These are phyloP conservation scores for Aaosphaeria arxii DNA, from an alignment of 2,329 filamentous ascomycete genomes.

Conservation along the genomic window DNA sequence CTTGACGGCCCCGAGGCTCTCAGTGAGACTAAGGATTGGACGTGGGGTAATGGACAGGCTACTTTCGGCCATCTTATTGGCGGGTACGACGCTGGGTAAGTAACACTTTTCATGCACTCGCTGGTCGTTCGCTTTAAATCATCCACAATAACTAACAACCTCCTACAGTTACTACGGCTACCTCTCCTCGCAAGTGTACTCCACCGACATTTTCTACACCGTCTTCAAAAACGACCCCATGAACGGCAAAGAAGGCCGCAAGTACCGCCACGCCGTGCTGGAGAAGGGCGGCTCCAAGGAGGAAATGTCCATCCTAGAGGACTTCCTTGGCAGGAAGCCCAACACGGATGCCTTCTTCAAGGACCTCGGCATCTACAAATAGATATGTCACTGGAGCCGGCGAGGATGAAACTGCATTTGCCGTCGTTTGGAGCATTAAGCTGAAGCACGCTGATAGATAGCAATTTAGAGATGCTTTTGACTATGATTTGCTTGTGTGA, in stretches of 20 bases:
- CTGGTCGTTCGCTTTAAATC: too few species aligned
- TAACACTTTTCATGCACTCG: too few species aligned
- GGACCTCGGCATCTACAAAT: constrained; percentile 59
- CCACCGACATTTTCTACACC: constrained; percentile 80
- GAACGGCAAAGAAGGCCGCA: constrained; percentile 68
- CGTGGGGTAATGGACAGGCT: constrained; percentile 75
- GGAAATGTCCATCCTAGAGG: constrained; percentile 75
- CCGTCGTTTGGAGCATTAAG: too few species aligned
- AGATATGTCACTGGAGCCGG: neutral
- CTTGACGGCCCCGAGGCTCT: constrained; percentile 70
- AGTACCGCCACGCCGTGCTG: constrained; percentile 75
- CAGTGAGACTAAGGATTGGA: constrained; percentile 48
- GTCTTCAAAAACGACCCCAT: constrained; percentile 78
- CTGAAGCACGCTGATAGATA: too few species aligned
- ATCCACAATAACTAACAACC: constrained; percentile 61
- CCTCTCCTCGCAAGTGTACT: constrained; percentile 71
- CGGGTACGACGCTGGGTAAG: constrained; percentile 72
- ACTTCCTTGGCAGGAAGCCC: constrained; percentile 74
- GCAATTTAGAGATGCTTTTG: too few species aligned
- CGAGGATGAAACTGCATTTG: too few species aligned
- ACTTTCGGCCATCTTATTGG: constrained; percentile 81
- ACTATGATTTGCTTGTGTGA: too few species aligned
- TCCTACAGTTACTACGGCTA: constrained; percentile 61
- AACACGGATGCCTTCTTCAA: constrained; percentile 77
- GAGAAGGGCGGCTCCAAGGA: constrained; percentile 76